Conservation (phyloP, 352 stramenopile genomes). For the Pythium apleroticum region DNA sequence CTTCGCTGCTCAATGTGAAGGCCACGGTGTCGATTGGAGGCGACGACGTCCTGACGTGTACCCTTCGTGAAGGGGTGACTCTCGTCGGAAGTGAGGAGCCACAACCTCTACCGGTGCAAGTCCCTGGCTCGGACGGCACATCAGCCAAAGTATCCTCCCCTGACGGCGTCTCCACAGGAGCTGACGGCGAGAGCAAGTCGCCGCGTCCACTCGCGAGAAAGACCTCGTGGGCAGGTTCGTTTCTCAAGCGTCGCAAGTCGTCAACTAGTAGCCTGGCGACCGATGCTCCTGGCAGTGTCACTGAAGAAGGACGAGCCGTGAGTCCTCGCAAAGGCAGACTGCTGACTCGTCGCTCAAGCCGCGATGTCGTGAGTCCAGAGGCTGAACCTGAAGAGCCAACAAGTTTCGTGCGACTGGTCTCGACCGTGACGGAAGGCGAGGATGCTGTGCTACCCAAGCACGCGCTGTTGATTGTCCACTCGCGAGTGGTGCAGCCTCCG, state of each 20-base stretch:
- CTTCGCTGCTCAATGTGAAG: slow-evolving; percentile 19
- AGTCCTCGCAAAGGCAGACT: slow-evolving; percentile 7
- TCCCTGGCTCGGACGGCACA: background rate
- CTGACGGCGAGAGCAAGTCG: background rate
- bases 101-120: background rate
- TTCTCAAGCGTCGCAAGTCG: slow-evolving; percentile 28
- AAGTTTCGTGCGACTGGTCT: slow-evolving; percentile 5
- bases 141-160: background rate
- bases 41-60: slow-evolving; percentile 22
- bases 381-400: slow-evolving; percentile 12
- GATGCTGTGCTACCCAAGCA: slow-evolving; percentile 10
- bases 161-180: background rate
- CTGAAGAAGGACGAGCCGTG: background rate
- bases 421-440: background rate
- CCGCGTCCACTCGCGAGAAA: slow-evolving; percentile 3
- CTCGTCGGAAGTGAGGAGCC: slow-evolving; percentile 21
- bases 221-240: slow-evolving; percentile 24
- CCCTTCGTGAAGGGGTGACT: slow-evolving; percentile 21
- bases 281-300: background rate
- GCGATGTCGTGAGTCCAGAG: background rate
- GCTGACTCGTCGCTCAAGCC: slow-evolving; percentile 2
- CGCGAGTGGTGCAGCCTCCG: background rate
- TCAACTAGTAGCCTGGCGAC: slow-evolving; percentile 1
- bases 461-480: slow-evolving; percentile 12
- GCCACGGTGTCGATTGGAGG: background rate